A percentile compares a stretch with the other conserved stretches of the same genome.
Evolutionary conservation across 2,329 filamentous ascomycete species (phyloP).

Genomic region (Aspergillus fumigatus): DNA sequence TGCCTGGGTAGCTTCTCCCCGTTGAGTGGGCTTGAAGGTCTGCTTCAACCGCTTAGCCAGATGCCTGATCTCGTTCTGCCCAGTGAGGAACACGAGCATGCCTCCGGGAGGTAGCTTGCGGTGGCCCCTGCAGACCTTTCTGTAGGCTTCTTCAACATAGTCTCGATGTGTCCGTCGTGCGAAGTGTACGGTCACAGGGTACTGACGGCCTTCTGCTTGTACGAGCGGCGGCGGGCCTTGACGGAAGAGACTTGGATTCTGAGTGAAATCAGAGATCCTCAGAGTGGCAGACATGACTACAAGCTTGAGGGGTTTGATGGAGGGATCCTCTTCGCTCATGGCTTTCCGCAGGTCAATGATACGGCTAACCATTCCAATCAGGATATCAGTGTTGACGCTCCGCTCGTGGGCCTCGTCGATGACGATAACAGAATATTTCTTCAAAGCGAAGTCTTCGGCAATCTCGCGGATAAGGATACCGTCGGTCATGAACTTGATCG

Average conservation of each 20-base stretch:
- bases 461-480: slow-evolving; percentile 91
- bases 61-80: slow-evolving; percentile 82
- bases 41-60: slow-evolving; percentile 76
- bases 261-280: slow-evolving; percentile 81
- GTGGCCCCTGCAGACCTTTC: slow-evolving; percentile 82
- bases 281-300: slow-evolving; percentile 98
- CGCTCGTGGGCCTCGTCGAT: slow-evolving; percentile 97
- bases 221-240: slow-evolving; percentile 72
- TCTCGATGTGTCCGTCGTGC: slow-evolving; percentile 75
- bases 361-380: slow-evolving; percentile 95
- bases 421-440: slow-evolving; percentile 87
- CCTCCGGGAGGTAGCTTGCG: slow-evolving; percentile 83
- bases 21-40: slow-evolving; percentile 54
- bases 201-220: slow-evolving; percentile 86
- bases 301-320: slow-evolving; percentile 75
- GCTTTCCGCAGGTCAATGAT: slow-evolving; percentile 79
- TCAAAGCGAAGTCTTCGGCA: slow-evolving; percentile 78
- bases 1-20: slow-evolving; percentile 51
- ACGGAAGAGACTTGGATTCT: slow-evolving; percentile 76
- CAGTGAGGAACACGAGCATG: slow-evolving; percentile 91
- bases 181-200: slow-evolving; percentile 86
- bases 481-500: slow-evolving; percentile 98
- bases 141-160: slow-evolving; percentile 85
- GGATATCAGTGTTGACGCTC: slow-evolving; percentile 93
- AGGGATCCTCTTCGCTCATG: slow-evolving; percentile 66